phyloP scores from a whole-genome alignment of 495 filamentous ascomycete genomes.

The Aspergillus campestris region DNA sequence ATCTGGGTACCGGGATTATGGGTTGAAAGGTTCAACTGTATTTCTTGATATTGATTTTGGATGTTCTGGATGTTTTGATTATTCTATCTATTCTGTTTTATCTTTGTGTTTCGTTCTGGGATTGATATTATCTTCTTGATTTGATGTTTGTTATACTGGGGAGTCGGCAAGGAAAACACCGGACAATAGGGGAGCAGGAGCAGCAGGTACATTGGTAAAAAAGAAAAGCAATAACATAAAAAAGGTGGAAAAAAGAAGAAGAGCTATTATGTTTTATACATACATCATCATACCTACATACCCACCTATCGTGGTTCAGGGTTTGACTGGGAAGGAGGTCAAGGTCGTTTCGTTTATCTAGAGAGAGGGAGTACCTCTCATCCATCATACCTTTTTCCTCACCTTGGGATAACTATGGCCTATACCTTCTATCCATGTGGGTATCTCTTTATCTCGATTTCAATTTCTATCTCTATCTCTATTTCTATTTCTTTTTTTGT shows the following conservation, averaged over 20 bases:
- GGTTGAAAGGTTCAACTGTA: neutral
- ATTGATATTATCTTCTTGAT: neutral
- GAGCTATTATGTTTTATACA: too few species aligned
- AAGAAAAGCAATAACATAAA: neutral
- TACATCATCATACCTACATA: neutral
- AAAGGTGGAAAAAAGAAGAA: neutral
- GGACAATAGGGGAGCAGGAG: too few species aligned
- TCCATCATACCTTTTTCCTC: too few species aligned
- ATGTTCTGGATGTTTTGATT: neutral
- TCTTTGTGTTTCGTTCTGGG: conserved; percentile 3
- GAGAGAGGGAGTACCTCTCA: too few species aligned
- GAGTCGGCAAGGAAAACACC: neutral
- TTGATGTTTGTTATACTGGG: neutral
- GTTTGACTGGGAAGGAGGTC: too few species aligned
- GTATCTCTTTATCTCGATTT: too few species aligned
- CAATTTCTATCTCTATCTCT: too few species aligned
- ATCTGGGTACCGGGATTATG: conserved; percentile 4
- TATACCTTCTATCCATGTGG: too few species aligned
- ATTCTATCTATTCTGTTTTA: conserved; percentile 5
- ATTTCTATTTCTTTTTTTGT: too few species aligned
- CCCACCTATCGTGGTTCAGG: too few species aligned
- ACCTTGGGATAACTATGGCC: too few species aligned
- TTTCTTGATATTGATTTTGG: neutral
- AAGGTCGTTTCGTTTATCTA: too few species aligned
- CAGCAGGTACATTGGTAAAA: neutral